Base-by-base conservation (phyloP, 305 asterid genomes). In the Euphrasia arctica region DNA sequence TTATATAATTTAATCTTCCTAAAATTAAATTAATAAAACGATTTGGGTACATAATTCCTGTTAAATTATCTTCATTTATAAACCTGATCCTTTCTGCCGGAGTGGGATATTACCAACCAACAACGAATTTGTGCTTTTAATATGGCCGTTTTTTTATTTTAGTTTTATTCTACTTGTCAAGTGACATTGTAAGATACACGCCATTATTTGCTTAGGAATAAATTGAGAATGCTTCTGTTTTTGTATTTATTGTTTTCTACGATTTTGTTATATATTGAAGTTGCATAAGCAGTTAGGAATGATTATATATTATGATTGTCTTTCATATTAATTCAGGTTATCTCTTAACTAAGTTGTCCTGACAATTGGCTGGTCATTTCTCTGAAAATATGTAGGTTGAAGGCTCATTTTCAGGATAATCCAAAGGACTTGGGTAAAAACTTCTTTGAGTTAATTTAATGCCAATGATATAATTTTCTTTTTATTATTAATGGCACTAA, bases 401-500 rank as follows among this genome's bases (percentile, higher is more conserved):
- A 86, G 82, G 87, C 93, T 58, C 97, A 93, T 82, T 93, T 93
- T 69, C 87, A 93, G 82, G 95, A 90, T 70, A 88, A 88, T 77
- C 97, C 97, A 14, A 83, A 51, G 75, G 97, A 90, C 75, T 77
- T 88, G n/a, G 99, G 99, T 93, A 84, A 74, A 41, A 51, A 32
- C 67, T 66, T 14, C 4, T 13, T 63, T 34, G 55, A 51, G 22
- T 63, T 32, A n/a, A 34, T 47, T 47, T 11, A 45, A 45, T 45
- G 13, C 11, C 9, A 4, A 18, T 8, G 14, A 34, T 32, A 32
- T 18, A 18, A 8, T 28, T 15, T 12, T 1, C n/a, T 9, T 13
- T 27, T 12, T 1, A 18, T 18, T 28, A n/a, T 9, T 56, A 56
- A 3, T 28, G 32, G 54, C 29, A 58, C 4, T 14, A 12, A 58